A percentile compares a stretch with the other conserved stretches of the same genome.
Evolutionary conservation across 208 protist species (phyloP).

Genomic region (Herpetomonas tarakana): DNA sequence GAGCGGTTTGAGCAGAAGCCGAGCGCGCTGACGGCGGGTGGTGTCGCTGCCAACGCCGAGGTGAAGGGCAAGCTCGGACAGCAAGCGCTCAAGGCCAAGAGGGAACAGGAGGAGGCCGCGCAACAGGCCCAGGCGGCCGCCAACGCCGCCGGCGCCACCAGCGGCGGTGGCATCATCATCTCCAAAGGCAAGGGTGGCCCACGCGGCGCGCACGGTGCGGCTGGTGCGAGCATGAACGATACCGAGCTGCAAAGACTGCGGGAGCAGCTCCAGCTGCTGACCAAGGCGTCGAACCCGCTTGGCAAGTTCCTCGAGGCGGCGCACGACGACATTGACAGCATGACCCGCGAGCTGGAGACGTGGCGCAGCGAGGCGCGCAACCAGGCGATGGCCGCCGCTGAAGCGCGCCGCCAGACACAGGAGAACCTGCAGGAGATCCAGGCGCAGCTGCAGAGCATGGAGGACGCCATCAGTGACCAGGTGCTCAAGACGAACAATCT

Average conservation of each 20-base stretch:
- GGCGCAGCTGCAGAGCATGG: constrained; percentile 74
- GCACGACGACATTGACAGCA: constrained; percentile 89
- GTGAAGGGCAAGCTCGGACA: constrained; percentile 77
- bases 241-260: constrained; percentile 75
- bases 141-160: constrained; percentile 4
- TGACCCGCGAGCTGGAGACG: constrained; percentile 87
- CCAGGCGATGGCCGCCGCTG: constrained; percentile 71
- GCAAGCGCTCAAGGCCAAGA: constrained; percentile 83
- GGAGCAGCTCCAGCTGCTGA: constrained; percentile 86
- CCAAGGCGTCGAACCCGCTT: constrained; percentile 87
- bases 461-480: constrained; percentile 88
- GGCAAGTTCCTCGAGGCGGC: constrained; percentile 85
- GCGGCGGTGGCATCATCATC: constrained; percentile 71
- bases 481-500: constrained; percentile 84
- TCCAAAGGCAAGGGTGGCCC: constrained; percentile 36
- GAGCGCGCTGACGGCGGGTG: constrained; percentile 21
- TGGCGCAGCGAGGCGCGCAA: constrained; percentile 85
- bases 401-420: constrained; percentile 77
- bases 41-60: constrained; percentile 42
- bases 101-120: constrained; percentile 61
- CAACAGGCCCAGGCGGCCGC: constrained; percentile 17
- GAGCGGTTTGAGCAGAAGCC: constrained; percentile 65
- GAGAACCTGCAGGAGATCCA: constrained; percentile 82
- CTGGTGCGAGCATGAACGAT: constrained; percentile 48
- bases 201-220: constrained; percentile 22